Percentiles rank a stretch among this genome's conserved stretches.
These are phyloP conservation scores for Thelonectria blattea DNA, from an alignment of 2,329 filamentous ascomycete genomes.

Conservation along the genomic window DNA sequence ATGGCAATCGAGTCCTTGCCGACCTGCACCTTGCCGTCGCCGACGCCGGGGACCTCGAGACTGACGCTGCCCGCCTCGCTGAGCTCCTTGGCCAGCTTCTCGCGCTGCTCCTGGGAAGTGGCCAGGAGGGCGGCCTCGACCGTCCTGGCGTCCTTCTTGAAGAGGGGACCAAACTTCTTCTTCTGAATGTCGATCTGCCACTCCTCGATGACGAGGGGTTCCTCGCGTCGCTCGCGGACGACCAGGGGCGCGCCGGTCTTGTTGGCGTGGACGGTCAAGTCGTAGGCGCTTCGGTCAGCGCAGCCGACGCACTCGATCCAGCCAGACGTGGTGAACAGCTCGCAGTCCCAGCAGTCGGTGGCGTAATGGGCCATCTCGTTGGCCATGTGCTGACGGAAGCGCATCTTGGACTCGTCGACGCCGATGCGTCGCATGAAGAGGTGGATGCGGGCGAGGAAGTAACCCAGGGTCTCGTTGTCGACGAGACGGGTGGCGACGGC, in stretches of 20 bases:
- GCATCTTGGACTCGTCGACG: conserved; percentile 84
- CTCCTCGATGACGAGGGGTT: conserved; percentile 82
- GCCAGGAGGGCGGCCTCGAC: conserved; percentile 81
- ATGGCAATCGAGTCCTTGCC: conserved; percentile 81
- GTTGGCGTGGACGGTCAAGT: conserved; percentile 89
- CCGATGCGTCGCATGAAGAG: conserved; percentile 89
- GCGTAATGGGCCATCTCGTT: conserved; percentile 87
- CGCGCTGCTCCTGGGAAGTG: conserved; percentile 80
- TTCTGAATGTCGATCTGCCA: conserved; percentile 88
- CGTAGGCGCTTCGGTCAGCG: conserved; percentile 93
- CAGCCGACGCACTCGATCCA: conserved; percentile 99
- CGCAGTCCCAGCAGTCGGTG: conserved; percentile 96
- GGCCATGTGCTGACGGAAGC: conserved; percentile 95
- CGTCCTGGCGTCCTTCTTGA: conserved; percentile 91
- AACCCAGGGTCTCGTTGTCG: conserved; percentile 97
- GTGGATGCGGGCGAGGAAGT: conserved; percentile 94
- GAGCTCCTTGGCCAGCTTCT: conserved; percentile 78
- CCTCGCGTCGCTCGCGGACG: conserved; percentile 80
- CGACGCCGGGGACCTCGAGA: conserved; percentile 72
- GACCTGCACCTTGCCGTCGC: conserved; percentile 77
- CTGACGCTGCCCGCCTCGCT: conserved; percentile 75
- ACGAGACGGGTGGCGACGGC: conserved; percentile 84
- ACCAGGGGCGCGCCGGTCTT: conserved; percentile 87
- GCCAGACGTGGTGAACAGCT: conserved; percentile 87
- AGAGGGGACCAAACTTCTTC: conserved; percentile 94